Evolutionary conservation across 73 alveolate species (phyloP), one percentile per base, ranked within the genome.

Genomic region (Symbiodinium pilosum): DNA sequence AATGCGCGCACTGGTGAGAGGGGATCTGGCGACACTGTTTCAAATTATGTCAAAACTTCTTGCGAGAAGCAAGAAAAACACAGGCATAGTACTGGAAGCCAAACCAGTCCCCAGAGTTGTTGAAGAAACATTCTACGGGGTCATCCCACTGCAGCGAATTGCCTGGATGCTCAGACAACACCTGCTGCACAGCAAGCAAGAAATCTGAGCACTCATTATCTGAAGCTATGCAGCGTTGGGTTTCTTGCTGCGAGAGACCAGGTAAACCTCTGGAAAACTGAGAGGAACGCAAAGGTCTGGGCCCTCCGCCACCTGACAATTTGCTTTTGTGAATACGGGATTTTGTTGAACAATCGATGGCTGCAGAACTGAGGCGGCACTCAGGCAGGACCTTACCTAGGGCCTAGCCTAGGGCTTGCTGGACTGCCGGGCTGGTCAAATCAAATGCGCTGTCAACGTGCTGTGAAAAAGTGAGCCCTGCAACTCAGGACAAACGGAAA

Each of bases 81-180:
- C 94, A 87, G 11, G 85, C 68, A 38, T 39, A 51, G 32, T 56
- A 59, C 20, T 24, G 64, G 68, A 43, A 87, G 38, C 39, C 64
- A 2, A 1, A 14, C 94, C 94, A 87, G 2, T 3, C 86, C 1
- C 42, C 39, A 0, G 77, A 59, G 28, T 0, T 36, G 12, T 18
- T 0, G 5, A 59, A 2, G 16, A 1, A 1, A n/a, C 28, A 36
- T 36, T 59, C 77, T 24, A 20, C 28, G 0, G 84, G 86, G 52
- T 87, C 94, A 39, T 36, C n/a, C 94, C 94, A 86, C n/a, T 36
- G 94, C 4, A 84, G 44, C n/a, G 44, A 34, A 14, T 40, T 30
- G 4, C 84, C 36, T 24, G 94, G 94, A 52, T 86, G 47, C 84
- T 86, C 94, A 34, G 81, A 73, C 44, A 85, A 24, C 3, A 47